phyloP scores from a whole-genome alignment of 2,329 filamentous ascomycete species.

The Calonectria pseudoreteaudii region DNA sequence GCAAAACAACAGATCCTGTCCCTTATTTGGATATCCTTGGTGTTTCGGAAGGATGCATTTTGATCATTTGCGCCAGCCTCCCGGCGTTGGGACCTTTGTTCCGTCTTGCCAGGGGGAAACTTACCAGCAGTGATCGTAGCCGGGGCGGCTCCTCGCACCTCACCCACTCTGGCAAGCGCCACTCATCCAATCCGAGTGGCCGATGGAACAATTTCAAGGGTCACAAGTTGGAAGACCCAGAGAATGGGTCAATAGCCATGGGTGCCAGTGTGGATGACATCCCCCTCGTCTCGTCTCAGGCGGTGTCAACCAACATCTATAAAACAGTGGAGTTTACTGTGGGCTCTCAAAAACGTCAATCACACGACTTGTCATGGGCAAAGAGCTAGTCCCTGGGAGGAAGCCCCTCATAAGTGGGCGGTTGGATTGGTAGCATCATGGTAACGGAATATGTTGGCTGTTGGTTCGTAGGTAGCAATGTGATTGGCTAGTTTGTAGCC shows the following conservation, averaged over 20 bases:
- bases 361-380: not conserved
- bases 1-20: constrained; percentile 15
- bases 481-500: not conserved
- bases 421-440: not conserved
- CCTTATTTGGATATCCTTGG: constrained; percentile 43
- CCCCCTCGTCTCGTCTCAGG: constrained; percentile 34
- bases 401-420: not conserved
- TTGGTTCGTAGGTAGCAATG: not conserved
- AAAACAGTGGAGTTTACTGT: constrained; percentile 29
- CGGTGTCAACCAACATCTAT: constrained; percentile 5
- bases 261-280: constrained; percentile 42
- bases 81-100: constrained; percentile 40
- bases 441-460: not conserved
- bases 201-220: constrained; percentile 32
- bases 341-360: not conserved
- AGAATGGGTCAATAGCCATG: constrained; percentile 31
- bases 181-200: constrained; percentile 17
- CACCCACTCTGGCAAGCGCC: not conserved
- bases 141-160: not conserved
- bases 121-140: constrained; percentile 25
- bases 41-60: constrained; percentile 39
- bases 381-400: not conserved
- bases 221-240: constrained; percentile 32
- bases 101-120: constrained; percentile 31
- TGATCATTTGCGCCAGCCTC: constrained; percentile 40